Evolutionary conservation across 2,329 filamentous ascomycete genomes (phyloP).

Genomic region (Cylindrodendrum hubeiense): DNA sequence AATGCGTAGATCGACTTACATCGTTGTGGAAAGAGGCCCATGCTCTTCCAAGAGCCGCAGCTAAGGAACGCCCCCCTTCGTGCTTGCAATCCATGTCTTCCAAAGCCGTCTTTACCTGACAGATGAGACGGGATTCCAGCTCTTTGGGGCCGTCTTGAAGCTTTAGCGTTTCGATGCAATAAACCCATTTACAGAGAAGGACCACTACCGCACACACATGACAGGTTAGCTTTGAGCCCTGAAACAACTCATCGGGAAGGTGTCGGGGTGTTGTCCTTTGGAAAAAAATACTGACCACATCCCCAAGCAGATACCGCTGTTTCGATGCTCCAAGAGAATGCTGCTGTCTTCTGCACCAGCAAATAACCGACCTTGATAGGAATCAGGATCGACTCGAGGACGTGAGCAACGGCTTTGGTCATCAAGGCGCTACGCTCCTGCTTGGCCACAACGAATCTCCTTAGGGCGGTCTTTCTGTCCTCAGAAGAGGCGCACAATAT

Average conservation of each 20-base stretch:
- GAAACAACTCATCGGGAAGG: background rate
- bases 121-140: background rate
- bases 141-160: background rate
- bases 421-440: background rate
- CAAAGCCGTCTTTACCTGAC: background rate
- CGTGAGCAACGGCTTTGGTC: background rate
- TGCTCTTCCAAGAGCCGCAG: background rate
- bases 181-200: background rate
- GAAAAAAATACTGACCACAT: background rate
- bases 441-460: background rate
- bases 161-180: background rate
- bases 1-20: background rate
- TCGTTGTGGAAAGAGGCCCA: background rate
- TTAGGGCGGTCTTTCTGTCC: background rate
- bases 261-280: background rate
- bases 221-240: background rate
- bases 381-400: background rate
- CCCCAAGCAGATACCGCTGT: background rate
- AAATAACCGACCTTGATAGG: background rate
- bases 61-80: background rate
- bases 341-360: constrained; percentile 4
- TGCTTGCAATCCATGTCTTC: background rate
- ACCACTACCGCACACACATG: background rate
- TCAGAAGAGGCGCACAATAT: background rate
- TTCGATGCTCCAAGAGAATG: background rate